Base-by-base conservation (phyloP, 2,329 filamentous ascomycete species). In the Lasiodiplodia sp. region DNA sequence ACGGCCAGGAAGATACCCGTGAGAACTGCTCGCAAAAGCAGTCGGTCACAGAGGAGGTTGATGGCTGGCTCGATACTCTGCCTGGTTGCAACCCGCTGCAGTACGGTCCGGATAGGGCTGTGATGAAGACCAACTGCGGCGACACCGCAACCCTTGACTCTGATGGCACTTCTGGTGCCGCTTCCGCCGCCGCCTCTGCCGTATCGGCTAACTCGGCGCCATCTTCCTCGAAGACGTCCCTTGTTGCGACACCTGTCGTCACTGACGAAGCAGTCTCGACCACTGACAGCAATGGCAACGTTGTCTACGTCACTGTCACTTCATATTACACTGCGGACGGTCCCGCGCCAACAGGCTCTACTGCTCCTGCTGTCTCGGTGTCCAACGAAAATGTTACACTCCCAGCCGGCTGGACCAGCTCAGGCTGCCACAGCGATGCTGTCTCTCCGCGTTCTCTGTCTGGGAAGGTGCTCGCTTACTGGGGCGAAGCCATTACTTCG, bases 1-100 rank as follows among this genome's bases (percentile, higher is more conserved):
- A 64, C 56, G 76, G 78, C 51, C 67, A 72, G 3, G 71, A 69
- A 8, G 40, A 49, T 4, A 18, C 18, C 28, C 79, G 75, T 69
- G 65, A 74, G 31, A 69, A 70, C 28, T 80, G 78, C 71, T 66
- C 73, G 18, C 76, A 76, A 8, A 72, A 56, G 31, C 60, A 62
- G 0, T 18, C 53, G 2, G 67, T 68, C 25, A 51, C 25, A 12
- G 69, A 70, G 16, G 72, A 71, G 58, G 57, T 53, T 3, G 69
- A 70, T 2, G 72, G 75, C 2, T 72, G 73, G 44, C 58, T 79
- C 6, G 73, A 78, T 16, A 74, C 73, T 66, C 76, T 80, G 8
- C 78, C 78, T 44, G 78, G 78, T 25, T 80, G 78, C 74, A 80
- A 80, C 68, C 77, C 78, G n/a, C 67, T 80, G 34, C 78, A 80